Evolutionary conservation across 768 basidiomycete genomes (phyloP).

Genomic region (Hemileccinum impolitum): DNA sequence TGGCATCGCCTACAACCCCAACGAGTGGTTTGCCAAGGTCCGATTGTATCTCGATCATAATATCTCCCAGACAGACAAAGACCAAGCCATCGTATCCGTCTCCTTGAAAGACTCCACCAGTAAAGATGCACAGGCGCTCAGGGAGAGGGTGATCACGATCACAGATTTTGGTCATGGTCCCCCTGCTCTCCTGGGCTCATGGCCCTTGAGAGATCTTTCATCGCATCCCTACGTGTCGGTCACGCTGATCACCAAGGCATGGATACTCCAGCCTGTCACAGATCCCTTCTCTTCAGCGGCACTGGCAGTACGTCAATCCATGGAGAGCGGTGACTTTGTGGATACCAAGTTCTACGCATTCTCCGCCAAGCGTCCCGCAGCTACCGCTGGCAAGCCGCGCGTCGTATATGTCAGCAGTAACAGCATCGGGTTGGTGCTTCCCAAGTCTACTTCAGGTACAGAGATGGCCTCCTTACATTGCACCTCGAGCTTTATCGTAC

Average conservation of each 20-base stretch:
- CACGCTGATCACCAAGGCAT: conserved; percentile 18
- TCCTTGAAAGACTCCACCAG: conserved; percentile 6
- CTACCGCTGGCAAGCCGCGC: conserved; percentile 20
- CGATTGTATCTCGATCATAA: conserved; percentile 28
- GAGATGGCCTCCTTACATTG: neutral
- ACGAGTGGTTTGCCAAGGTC: conserved; percentile 25
- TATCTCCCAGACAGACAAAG: conserved; percentile 18
- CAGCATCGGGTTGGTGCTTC: conserved; percentile 16
- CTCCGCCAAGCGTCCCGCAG: conserved; percentile 14
- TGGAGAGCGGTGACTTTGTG: conserved; percentile 25
- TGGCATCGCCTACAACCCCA: conserved; percentile 16
- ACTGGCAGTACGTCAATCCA: conserved; percentile 20
- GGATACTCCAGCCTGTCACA: conserved; percentile 1
- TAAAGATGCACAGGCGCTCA: conserved; percentile 2
- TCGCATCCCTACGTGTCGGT: conserved; percentile 21
- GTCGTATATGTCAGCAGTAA: conserved; percentile 22
- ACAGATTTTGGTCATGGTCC: conserved; percentile 24
- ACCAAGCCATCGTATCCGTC: conserved; percentile 14
- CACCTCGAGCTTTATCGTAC: neutral
- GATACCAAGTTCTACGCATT: conserved; percentile 30
- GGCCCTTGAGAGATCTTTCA: conserved; percentile 10
- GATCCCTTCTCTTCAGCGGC: conserved; percentile 17
- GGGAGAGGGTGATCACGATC: conserved; percentile 18
- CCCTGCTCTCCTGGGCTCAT: conserved; percentile 25
- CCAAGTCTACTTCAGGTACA: conserved; percentile 15